A percentile compares a stretch with the other conserved stretches of the same genome.
Evolutionary conservation across 2,329 filamentous ascomycete genomes (phyloP).

Genomic region (Colletotrichum endophyticum): DNA sequence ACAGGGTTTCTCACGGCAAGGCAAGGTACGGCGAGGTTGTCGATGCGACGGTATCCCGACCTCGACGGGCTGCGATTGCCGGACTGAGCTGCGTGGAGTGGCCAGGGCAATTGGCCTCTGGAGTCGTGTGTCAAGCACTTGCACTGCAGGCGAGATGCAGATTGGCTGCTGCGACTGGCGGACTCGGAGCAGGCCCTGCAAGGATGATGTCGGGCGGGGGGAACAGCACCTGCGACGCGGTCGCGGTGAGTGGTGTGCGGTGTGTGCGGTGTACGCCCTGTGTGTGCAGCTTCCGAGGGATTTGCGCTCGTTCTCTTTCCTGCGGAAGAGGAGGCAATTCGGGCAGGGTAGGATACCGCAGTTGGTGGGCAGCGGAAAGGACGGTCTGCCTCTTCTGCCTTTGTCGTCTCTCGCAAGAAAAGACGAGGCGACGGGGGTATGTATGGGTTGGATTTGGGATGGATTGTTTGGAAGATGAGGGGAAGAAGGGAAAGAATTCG

Average conservation of each 20-base stretch:
- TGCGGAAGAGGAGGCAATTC: not conserved
- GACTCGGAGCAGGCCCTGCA: not conserved
- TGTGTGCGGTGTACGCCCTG: constrained; percentile 1
- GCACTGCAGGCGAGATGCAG: not conserved
- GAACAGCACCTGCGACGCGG: constrained; percentile 11
- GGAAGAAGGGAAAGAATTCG: not conserved
- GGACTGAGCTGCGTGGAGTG: not conserved
- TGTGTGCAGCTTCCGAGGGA: not conserved
- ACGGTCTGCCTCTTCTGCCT: not conserved
- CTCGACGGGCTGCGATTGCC: not conserved
- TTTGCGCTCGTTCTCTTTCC: not conserved
- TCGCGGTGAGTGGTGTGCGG: not conserved
- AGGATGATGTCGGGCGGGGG: constrained; percentile 12
- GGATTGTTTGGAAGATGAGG: not conserved
- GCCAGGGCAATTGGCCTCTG: constrained; percentile 9
- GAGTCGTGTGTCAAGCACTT: not conserved
- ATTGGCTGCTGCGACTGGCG: not conserved
- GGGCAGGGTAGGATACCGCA: not conserved
- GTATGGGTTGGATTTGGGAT: not conserved
- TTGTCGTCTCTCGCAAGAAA: not conserved
- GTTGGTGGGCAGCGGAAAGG: not conserved
- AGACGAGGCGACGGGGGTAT: constrained; percentile 10
- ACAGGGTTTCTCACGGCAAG: not conserved
- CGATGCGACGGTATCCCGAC: constrained; percentile 15
- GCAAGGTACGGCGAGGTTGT: not conserved